Percentiles rank a stretch among this genome's conserved stretches.
phyloP scores from a whole-genome alignment of 148 eudicot species.

The Dysphania ambrosioides region DNA sequence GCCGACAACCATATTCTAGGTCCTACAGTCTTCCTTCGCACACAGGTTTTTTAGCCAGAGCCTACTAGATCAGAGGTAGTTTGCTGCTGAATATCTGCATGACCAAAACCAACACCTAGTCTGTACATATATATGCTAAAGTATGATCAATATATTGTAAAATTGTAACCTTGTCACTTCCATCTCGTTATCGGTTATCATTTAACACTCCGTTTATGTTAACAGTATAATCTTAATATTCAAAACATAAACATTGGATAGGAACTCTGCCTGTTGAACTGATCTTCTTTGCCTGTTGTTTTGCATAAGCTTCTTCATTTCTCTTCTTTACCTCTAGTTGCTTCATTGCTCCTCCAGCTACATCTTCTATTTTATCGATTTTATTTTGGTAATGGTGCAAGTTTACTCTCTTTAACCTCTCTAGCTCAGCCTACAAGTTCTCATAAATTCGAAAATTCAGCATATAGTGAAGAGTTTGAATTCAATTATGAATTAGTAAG shows the following conservation, averaged over 20 bases:
- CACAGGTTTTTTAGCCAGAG: too few relatives aligned
- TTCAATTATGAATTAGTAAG: too few relatives aligned
- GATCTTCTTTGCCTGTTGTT: slow-evolving; percentile 49
- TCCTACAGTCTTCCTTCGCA: too few relatives aligned
- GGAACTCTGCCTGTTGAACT: slow-evolving; percentile 53
- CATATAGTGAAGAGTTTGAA: too few relatives aligned
- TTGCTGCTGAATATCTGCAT: too few relatives aligned
- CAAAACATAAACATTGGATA: slow-evolving; percentile 49
- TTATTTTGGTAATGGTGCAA: slow-evolving; percentile 53
- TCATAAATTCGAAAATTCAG: background rate
- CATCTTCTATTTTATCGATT: slow-evolving; percentile 46
- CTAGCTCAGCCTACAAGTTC: slow-evolving; percentile 52
- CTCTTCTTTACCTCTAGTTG: slow-evolving; percentile 61
- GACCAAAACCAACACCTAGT: too few relatives aligned
- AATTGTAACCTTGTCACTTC: too few relatives aligned
- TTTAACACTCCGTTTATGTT: background rate
- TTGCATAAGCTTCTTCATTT: slow-evolving; percentile 47
- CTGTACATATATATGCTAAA: too few relatives aligned
- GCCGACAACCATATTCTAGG: too few relatives aligned
- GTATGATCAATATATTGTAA: too few relatives aligned
- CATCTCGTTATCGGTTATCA: background rate
- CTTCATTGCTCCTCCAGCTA: slow-evolving; percentile 52
- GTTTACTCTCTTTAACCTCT: slow-evolving; percentile 42
- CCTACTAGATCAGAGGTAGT: too few relatives aligned
- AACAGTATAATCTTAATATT: slow-evolving; percentile 20